These are phyloP conservation scores for Leucosporidium scottii DNA, from an alignment of 768 basidiomycete genomes.

Conservation along the genomic window DNA sequence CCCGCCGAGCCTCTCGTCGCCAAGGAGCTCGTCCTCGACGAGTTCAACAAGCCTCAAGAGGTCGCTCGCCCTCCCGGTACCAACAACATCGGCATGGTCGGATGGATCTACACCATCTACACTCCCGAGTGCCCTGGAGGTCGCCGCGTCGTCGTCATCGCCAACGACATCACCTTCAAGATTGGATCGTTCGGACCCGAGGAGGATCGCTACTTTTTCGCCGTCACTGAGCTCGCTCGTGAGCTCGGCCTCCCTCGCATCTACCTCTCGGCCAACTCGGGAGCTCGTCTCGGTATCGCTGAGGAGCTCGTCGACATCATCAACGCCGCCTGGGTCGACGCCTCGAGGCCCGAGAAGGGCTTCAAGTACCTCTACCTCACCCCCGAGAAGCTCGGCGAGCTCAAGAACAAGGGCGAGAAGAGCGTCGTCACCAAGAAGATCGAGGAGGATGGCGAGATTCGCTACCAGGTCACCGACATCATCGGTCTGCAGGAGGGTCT, in stretches of 20 bases:
- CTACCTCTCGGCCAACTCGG: slow-evolving; percentile 98
- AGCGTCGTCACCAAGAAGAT: slow-evolving; percentile 76
- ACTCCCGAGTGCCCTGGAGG: slow-evolving; percentile 90
- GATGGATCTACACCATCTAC: slow-evolving; percentile 84
- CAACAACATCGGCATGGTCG: slow-evolving; percentile 95
- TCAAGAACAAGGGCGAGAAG: slow-evolving; percentile 74
- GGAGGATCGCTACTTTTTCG: slow-evolving; percentile 95
- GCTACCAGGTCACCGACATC: slow-evolving; percentile 91
- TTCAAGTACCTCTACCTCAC: slow-evolving; percentile 94
- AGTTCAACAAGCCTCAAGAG: slow-evolving; percentile 81
- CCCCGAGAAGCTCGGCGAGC: slow-evolving; percentile 76
- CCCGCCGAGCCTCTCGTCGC: slow-evolving; percentile 76
- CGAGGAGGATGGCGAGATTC: slow-evolving; percentile 73
- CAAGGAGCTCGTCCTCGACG: slow-evolving; percentile 87
- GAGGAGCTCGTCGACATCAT: slow-evolving; percentile 85
- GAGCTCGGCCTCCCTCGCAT: slow-evolving; percentile 81
- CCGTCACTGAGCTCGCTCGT: slow-evolving; percentile 88
- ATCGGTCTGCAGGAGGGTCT: slow-evolving; percentile 96
- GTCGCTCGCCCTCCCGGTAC: slow-evolving; percentile 88
- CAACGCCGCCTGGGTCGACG: slow-evolving; percentile 83
- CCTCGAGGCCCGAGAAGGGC: slow-evolving; percentile 80
- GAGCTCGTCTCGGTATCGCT: slow-evolving; percentile 89
- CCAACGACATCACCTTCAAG: slow-evolving; percentile 98
- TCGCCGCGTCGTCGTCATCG: slow-evolving; percentile 77
- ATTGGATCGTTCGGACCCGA: slow-evolving; percentile 95